A percentile compares a stretch with the other conserved stretches of the same genome.
Conservation (phyloP, 129 eudicot genomes). For the carrot (Daucus carota) region DH1_v3.0 NC_030385.2:30390001-30390500, state of each 20-base stretch:
- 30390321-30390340: neutral
- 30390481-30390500: slow-evolving; percentile 52
- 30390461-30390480: slow-evolving; percentile 29
- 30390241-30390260: neutral
- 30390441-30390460: slow-evolving; percentile 18
- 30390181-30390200: neutral
- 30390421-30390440: neutral
- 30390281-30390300: neutral
- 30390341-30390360: neutral
- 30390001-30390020: too few species aligned
- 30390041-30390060: neutral
- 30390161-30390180: neutral
- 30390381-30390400: neutral
- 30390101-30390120: neutral
- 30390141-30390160: neutral
- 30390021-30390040: too few species aligned
- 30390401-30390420: neutral
- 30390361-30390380: neutral
- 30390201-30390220: neutral
- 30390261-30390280: neutral
- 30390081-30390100: too few species aligned
- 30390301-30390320: neutral
- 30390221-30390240: neutral
- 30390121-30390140: neutral
- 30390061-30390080: neutral